These are phyloP conservation scores for Trifolium fragiferum DNA, from an alignment of 306 rosid species.

Conservation along the genomic window DNA sequence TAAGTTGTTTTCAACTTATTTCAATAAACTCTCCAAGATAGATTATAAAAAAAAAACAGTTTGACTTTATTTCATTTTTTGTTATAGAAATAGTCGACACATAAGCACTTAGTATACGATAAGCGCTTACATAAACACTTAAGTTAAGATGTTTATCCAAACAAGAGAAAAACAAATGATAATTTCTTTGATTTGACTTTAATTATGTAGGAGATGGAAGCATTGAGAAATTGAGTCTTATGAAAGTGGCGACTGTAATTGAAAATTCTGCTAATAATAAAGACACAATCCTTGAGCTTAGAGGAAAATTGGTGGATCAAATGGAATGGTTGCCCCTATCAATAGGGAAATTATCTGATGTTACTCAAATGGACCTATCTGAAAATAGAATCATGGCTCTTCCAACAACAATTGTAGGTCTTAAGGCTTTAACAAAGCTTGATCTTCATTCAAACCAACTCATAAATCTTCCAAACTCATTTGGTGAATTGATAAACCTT, in stretches of 20 bases:
- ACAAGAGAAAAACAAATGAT: no score
- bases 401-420: constrained; percentile 70
- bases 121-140: neutral
- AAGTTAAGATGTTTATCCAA: neutral
- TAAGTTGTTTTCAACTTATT: neutral
- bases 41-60: neutral
- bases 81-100: neutral
- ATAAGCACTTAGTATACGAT: neutral
- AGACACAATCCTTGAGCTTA: constrained; percentile 65
- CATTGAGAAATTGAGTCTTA: constrained; percentile 67
- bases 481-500: constrained; percentile 80
- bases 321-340: constrained; percentile 90
- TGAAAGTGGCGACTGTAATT: constrained; percentile 87
- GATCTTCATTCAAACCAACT: constrained; percentile 89
- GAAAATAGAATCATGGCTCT: constrained; percentile 90
- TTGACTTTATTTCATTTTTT: neutral
- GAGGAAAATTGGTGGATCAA: constrained; percentile 78
- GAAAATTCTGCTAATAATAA: constrained; percentile 70
- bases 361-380: constrained; percentile 72
- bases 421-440: constrained; percentile 75
- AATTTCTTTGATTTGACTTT: constrained; percentile 14
- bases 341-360: constrained; percentile 74
- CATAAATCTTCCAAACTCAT: constrained; percentile 79
- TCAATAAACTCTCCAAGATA: neutral
- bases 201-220: constrained; percentile 56